Conservation (phyloP, 352 stramenopile species). For the Aphanomyces invadans region DNA sequence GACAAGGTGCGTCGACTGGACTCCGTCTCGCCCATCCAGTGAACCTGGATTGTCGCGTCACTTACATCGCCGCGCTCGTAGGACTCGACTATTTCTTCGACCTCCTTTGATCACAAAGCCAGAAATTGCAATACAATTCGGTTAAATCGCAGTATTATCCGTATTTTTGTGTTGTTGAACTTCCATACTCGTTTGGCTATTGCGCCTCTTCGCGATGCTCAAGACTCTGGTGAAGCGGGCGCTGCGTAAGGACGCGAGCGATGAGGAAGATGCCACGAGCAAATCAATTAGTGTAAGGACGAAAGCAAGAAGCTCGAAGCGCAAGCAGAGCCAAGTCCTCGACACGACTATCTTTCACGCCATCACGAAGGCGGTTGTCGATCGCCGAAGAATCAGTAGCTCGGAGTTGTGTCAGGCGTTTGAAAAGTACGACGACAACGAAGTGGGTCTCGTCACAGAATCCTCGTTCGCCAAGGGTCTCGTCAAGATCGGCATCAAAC, state of each 20-base stretch:
- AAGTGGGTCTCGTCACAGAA: slow-evolving; percentile 30
- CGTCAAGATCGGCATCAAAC: slow-evolving; percentile 40
- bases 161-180: not conserved
- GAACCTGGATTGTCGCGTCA: too few relatives aligned
- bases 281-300: not conserved
- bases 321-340: not conserved
- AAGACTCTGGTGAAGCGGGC: slow-evolving; percentile 11
- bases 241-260: not conserved
- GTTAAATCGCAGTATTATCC: not conserved
- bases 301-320: not conserved
- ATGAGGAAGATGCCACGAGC: not conserved
- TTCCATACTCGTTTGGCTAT: not conserved
- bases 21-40: too few relatives aligned
- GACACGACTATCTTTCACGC: not conserved
- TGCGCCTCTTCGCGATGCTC: slow-evolving; percentile 3
- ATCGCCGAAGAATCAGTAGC: not conserved
- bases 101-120: slow-evolving; percentile 32
- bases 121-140: not conserved
- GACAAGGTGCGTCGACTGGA: slow-evolving; percentile 65
- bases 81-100: slow-evolving; percentile 77
- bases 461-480: slow-evolving; percentile 54
- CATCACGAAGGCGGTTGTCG: slow-evolving; percentile 1
- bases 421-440: slow-evolving; percentile 39
- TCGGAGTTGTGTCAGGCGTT: slow-evolving; percentile 29
- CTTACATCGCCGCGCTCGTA: slow-evolving; percentile 27